A percentile compares a stretch with the other conserved stretches of the same genome.
Evolutionary conservation across 2,329 filamentous ascomycete species (phyloP).

Genomic region (Aspergillus fumigatus): DNA sequence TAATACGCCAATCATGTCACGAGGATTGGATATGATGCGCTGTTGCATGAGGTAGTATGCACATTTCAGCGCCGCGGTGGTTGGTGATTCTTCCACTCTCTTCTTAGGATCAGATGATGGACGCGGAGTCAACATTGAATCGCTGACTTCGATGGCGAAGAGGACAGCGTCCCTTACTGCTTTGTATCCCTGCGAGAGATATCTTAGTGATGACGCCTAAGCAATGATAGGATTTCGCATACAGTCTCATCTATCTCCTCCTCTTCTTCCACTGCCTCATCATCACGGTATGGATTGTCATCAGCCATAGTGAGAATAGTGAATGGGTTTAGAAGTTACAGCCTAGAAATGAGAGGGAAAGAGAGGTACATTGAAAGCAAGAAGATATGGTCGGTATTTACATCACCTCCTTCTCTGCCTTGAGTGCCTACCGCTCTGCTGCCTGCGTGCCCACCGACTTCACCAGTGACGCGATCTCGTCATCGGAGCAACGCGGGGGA

Average conservation of each 20-base stretch:
- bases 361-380: background rate
- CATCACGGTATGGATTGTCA: constrained; percentile 32
- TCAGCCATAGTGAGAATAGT: constrained; percentile 29
- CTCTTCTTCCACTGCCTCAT: constrained; percentile 42
- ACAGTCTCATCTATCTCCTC: constrained; percentile 45
- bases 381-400: background rate
- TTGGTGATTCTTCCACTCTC: constrained; percentile 69
- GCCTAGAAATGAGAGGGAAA: background rate
- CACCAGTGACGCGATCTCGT: constrained; percentile 20
- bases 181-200: constrained; percentile 67
- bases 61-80: constrained; percentile 83
- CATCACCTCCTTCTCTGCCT: background rate
- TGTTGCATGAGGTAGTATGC: constrained; percentile 96
- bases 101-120: constrained; percentile 66
- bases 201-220: background rate
- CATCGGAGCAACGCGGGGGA: constrained; percentile 18
- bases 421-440: constrained; percentile 18
- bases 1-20: constrained; percentile 94
- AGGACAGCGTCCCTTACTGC: constrained; percentile 95
- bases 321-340: background rate
- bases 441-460: constrained; percentile 9
- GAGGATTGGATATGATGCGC: constrained; percentile 93
- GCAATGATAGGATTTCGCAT: constrained; percentile 8
- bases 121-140: constrained; percentile 74
- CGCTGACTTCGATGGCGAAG: constrained; percentile 88